Base-by-base conservation (phyloP, 805 yeast species). In the Candida gorgasii region DNA sequence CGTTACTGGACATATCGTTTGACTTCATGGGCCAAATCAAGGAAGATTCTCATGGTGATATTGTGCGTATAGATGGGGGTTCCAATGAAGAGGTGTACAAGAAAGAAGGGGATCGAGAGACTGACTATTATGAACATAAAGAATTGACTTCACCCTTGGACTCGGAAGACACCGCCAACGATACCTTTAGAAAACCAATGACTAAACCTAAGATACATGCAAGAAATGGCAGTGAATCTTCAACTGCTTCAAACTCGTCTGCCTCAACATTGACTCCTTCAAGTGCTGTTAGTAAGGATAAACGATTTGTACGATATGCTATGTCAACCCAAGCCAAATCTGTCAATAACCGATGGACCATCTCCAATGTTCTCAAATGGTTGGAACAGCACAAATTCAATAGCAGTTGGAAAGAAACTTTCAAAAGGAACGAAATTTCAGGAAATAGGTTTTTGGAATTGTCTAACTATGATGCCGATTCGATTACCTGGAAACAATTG, bases 381-480 rank as follows among this genome's bases (percentile, higher is more conserved):
- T 69, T 89, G 18, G 81, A 75, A 6, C 52, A 61, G n/a, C 75
- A 89, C 57, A 72, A 76, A 15, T 89, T 89, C 62, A 84, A 84
- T 50, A 76, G 73, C 3, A 68, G 82, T 11, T 89, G 97, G 97
- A 67, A 76, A n/a, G 76, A 70, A 4, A 75, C 81, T 13, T 85
- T 89, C 60, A 65, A 65, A 30, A 70, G 71, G 32, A 72, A 79
- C 46, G 77, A 78, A 38, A 67, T 89, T 2, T 65, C 72, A 8
- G 89, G 89, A 0, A 75, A 78, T 35, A 66, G 75, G 19, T 89
- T 89, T 52, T 60, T 89, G 17, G 80, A 77, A 38, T 65, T 89
- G 50, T 75, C 80, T 37, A 86, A 82, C 32, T 85, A 84, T 57
- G 87, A 82, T 33, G 74, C 51, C 7, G 56, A 61, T 24, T 65